Evolutionary conservation across 2,329 filamentous ascomycete species (phyloP).

Genomic region (Stagonosporopsis vannaccii): DNA sequence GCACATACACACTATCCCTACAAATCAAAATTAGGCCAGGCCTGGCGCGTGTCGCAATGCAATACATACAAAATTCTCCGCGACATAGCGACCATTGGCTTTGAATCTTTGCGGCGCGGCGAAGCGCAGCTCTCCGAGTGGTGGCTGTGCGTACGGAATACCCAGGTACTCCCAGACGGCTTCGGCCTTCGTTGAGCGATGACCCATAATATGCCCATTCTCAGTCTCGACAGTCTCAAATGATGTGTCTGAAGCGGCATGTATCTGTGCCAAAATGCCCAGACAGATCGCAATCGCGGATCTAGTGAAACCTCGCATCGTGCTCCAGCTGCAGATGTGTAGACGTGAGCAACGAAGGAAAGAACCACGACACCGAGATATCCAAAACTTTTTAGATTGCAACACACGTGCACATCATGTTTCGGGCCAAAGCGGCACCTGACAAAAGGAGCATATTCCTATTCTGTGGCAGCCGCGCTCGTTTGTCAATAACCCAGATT

Average conservation of each 20-base stretch:
- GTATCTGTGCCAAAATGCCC: background rate
- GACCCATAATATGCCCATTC: slow-evolving; percentile 32
- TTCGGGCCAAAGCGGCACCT: no score
- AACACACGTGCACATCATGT: no score
- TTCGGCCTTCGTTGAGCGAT: slow-evolving; percentile 25
- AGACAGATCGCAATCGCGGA: background rate
- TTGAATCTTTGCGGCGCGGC: slow-evolving; percentile 31
- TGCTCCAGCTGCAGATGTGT: background rate
- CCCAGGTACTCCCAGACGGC: slow-evolving; percentile 44
- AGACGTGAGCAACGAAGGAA: background rate
- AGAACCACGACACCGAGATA: background rate
- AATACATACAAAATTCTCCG: slow-evolving; percentile 20
- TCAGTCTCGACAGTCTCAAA: slow-evolving; percentile 12
- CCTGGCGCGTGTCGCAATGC: background rate
- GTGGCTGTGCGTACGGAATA: slow-evolving; percentile 44
- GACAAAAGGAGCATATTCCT: no score
- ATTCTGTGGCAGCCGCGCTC: no score
- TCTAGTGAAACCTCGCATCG: background rate
- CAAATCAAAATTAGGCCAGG: background rate
- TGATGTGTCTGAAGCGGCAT: background rate
- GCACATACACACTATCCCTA: slow-evolving; percentile 22
- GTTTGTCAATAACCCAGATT: background rate
- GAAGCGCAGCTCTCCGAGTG: slow-evolving; percentile 42
- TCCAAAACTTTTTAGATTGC: background rate
- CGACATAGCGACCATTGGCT: slow-evolving; percentile 14